Conservation (phyloP, 2,329 filamentous ascomycete genomes). For the Trichocomaceae sp. region DNA sequence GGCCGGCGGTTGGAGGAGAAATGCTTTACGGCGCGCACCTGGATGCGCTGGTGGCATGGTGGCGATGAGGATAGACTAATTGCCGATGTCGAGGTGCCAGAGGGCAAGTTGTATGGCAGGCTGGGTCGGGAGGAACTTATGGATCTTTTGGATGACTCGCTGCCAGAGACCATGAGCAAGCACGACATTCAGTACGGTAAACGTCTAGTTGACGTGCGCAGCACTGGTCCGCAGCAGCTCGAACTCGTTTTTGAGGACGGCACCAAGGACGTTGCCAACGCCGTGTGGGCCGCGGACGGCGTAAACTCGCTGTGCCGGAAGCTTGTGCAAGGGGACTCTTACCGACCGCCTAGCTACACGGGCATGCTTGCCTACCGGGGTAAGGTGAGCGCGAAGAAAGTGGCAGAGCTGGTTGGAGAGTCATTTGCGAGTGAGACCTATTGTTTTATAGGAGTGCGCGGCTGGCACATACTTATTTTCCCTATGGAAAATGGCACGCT, state of each 20-base stretch:
- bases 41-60: slow-evolving; percentile 13
- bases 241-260: slow-evolving; percentile 7
- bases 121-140: slow-evolving; percentile 9
- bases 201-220: not conserved
- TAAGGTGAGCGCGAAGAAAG: slow-evolving; percentile 4
- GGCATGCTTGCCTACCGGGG: slow-evolving; percentile 10
- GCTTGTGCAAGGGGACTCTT: slow-evolving; percentile 6
- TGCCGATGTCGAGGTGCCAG: slow-evolving; percentile 1
- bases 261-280: slow-evolving; percentile 4
- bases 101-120: not conserved
- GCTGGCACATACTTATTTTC: slow-evolving; percentile 10
- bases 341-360: slow-evolving; percentile 1
- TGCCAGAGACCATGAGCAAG: slow-evolving; percentile 1
- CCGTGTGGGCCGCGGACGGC: slow-evolving; percentile 9
- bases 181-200: slow-evolving; percentile 9
- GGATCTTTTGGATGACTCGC: slow-evolving; percentile 5
- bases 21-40: not conserved
- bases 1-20: not conserved
- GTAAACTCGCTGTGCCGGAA: slow-evolving; percentile 9
- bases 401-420: slow-evolving; percentile 4
- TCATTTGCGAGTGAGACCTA: slow-evolving; percentile 4
- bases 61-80: slow-evolving; percentile 2
- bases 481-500: slow-evolving; percentile 7
- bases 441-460: slow-evolving; percentile 8
- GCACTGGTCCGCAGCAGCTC: slow-evolving; percentile 3